Conservation (phyloP, 2,329 filamentous ascomycete species). For the Calonectria montana region DNA sequence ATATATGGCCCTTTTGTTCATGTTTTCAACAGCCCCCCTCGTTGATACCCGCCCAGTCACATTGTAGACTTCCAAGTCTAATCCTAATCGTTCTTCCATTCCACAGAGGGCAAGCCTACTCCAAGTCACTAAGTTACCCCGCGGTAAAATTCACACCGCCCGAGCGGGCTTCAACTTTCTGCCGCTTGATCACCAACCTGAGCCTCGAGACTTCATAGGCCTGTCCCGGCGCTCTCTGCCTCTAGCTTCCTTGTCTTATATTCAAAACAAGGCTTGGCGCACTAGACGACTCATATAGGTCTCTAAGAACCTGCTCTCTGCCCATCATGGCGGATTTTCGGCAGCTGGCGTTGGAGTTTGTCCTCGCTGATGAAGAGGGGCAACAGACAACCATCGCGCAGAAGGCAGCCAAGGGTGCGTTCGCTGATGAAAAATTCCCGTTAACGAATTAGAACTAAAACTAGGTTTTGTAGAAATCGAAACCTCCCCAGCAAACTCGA, state of each 20-base stretch:
- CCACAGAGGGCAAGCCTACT: neutral
- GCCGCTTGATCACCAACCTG: conserved; percentile 19
- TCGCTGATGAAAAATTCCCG: neutral
- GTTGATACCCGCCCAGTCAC: neutral
- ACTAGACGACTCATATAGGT: neutral
- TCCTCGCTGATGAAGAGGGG: conserved; percentile 61
- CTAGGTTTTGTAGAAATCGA: conserved; percentile 55
- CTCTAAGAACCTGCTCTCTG: neutral
- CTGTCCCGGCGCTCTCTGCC: neutral
- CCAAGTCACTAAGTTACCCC: conserved; percentile 33
- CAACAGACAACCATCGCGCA: conserved; percentile 54
- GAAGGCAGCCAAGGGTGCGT: conserved; percentile 57
- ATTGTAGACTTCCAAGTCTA: neutral
- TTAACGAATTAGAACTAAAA: neutral
- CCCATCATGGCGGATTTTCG: conserved; percentile 61
- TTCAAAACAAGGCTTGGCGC: neutral
- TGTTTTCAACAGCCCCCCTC: neutral
- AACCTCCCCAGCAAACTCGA: conserved; percentile 54
- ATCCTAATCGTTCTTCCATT: neutral
- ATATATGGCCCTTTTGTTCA: neutral
- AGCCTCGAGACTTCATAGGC: neutral
- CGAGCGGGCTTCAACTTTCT: conserved; percentile 29
- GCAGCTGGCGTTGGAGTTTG: conserved; percentile 65
- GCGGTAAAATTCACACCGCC: conserved; percentile 41
- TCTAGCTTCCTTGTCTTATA: neutral